Evolutionary conservation across 345 rosid genomes (phyloP), one percentile per base, ranked within the genome.

Genomic region (Camelina laxa): DNA sequence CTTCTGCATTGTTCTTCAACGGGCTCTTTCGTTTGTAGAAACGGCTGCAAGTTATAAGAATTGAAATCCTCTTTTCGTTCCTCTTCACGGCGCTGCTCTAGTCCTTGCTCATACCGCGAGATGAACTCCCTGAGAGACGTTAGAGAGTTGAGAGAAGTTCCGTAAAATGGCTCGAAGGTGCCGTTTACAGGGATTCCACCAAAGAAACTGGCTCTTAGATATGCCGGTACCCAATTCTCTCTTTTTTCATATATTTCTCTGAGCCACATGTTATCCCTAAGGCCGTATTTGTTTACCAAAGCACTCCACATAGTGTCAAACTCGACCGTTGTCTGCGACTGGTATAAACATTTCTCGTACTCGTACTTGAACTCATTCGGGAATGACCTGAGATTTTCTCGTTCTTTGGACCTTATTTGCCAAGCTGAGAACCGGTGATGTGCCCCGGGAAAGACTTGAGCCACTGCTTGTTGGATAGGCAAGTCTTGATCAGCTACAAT

Each of bases 61-160:
- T 84, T 89, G 60, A 84, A 93, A 79, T 93, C 98, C 80, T 89
- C 96, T 82, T 88, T 88, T 45, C 82, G 80, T 79, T 91, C 98
- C 69, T 91, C 91, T 75, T 89, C 93, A 2, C 92, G 91, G 3
- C 87, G 85, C n/a, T 64, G 93, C 74, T 85, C 84, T 5, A 93
- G 87, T 39, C 84, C 86, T 73, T 85, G 88, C 72, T 89, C 91
- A 66, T 86, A 91, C 79, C 79, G 78, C 5, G 87, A 61, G 56
- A 88, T 60, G 41, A 93, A 91, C 69, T 91, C 98, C 45, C 64
- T 80, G 17, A 84, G 82, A 17, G 90, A 83, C 0, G 91, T 85
- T 72, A 85, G 82, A 49, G 85, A 81, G 71, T 65, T 81, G 75
- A 89, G 75, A 41, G 77, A 75, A 31, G 84, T 57, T 60, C 86